Conservation (phyloP, 805 yeast genomes). For the Nakazawaea wyomingensis region DNA sequence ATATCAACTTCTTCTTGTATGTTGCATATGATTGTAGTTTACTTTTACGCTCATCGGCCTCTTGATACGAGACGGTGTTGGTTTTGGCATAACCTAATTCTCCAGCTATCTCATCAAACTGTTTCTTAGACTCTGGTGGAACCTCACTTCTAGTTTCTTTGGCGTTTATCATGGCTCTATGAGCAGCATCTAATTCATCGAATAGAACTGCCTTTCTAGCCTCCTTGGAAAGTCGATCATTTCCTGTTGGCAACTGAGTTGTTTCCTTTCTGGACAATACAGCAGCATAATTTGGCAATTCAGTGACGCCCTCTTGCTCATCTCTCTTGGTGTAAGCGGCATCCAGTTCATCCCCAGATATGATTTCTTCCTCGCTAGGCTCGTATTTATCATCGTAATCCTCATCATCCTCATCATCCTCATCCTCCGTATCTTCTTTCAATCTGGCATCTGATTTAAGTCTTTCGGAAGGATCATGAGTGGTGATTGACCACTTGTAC, state of each 20-base stretch:
- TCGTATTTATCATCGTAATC: conserved; percentile 17
- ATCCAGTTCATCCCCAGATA: conserved; percentile 55
- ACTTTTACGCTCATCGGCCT: conserved; percentile 40
- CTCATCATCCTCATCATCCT: conserved; percentile 14
- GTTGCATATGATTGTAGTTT: conserved; percentile 53
- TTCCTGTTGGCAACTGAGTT: conserved; percentile 19
- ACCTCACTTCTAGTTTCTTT: conserved; percentile 31
- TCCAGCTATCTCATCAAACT: conserved; percentile 26
- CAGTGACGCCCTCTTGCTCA: conserved; percentile 51
- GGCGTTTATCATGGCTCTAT: conserved; percentile 56
- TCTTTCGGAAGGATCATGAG: conserved; percentile 72
- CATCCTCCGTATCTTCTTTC: conserved; percentile 13
- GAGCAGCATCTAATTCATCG: conserved; percentile 53
- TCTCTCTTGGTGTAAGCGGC: conserved; percentile 35
- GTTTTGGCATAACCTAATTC: conserved; percentile 38
- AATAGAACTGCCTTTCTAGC: conserved; percentile 43
- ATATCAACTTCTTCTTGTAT: conserved; percentile 54
- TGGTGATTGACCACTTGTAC: conserved; percentile 57
- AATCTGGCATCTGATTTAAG: conserved; percentile 24
- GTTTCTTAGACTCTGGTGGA: conserved; percentile 25
- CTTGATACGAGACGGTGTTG: conserved; percentile 42
- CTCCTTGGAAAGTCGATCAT: conserved; percentile 31
- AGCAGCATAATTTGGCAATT: conserved; percentile 50
- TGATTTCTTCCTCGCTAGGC: conserved; percentile 53
- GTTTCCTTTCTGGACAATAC: conserved; percentile 13